Evolutionary conservation across 495 filamentous ascomycete species (phyloP).

Genomic region (Evansstolkia leycettana): DNA sequence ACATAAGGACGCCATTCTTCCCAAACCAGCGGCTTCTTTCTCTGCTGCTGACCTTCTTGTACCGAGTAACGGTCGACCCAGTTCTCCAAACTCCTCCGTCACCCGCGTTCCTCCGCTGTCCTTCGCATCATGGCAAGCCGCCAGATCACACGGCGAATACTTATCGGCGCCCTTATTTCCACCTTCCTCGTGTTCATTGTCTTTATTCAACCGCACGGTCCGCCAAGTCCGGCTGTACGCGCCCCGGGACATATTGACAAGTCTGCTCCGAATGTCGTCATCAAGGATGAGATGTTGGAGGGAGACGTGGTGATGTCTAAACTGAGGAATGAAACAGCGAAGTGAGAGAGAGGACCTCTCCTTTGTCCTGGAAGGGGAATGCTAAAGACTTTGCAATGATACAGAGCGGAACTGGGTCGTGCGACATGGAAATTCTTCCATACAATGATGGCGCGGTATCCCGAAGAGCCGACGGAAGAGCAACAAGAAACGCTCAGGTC

Average conservation of each 20-base stretch:
- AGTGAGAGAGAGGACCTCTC: conserved; percentile 9
- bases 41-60: too few relatives aligned
- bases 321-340: conserved; percentile 83
- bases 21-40: too few relatives aligned
- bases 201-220: conserved; percentile 28
- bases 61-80: background rate
- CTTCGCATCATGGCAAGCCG: conserved; percentile 25
- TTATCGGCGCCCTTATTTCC: conserved; percentile 21
- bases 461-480: conserved; percentile 68
- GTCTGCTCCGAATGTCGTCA: conserved; percentile 9
- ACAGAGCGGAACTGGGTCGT: conserved; percentile 75
- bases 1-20: too few relatives aligned
- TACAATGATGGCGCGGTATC: conserved; percentile 90
- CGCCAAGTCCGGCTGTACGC: conserved; percentile 28
- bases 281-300: conserved; percentile 39
- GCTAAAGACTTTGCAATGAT: background rate
- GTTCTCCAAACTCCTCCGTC: background rate
- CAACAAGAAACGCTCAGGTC: conserved; percentile 74
- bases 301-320: conserved; percentile 80
- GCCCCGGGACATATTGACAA: conserved; percentile 32
- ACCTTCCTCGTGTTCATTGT: conserved; percentile 28
- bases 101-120: conserved; percentile 2
- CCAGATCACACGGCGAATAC: conserved; percentile 28
- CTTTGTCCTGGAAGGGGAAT: background rate
- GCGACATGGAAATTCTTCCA: conserved; percentile 89